Evolutionary conservation across 345 rosid species (phyloP).

Genomic region (Brassica cretica): DNA sequence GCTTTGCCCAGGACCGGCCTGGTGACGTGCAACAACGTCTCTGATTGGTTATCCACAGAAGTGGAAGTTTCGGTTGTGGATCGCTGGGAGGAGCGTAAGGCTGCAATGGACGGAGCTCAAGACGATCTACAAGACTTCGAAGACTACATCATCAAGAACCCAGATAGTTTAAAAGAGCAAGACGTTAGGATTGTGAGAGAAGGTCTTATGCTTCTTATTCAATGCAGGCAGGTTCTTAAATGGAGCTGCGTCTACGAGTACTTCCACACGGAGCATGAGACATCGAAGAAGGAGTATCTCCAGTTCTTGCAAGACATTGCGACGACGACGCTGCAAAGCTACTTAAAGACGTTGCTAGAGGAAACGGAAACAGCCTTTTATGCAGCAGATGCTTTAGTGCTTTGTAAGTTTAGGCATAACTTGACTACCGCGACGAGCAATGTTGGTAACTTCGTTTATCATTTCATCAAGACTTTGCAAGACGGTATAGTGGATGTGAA

Average conservation of each 20-base stretch:
- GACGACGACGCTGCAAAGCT: neutral
- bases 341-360: neutral
- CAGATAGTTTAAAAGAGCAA: neutral
- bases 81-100: neutral
- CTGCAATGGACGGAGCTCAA: neutral
- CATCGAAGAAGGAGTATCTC: slow-evolving; percentile 22
- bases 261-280: slow-evolving; percentile 2
- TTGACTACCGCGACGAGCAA: neutral
- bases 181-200: neutral
- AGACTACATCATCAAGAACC: neutral
- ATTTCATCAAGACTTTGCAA: slow-evolving; percentile 19
- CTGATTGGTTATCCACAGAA: slow-evolving; percentile 23
- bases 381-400: neutral
- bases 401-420: neutral
- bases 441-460: slow-evolving; percentile 24
- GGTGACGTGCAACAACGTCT: slow-evolving; percentile 36
- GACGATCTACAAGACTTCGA: slow-evolving; percentile 7
- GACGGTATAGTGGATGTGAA: slow-evolving; percentile 22
- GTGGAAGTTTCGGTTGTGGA: neutral
- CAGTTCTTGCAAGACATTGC: neutral
- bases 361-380: neutral
- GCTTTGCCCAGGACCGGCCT: too few species aligned
- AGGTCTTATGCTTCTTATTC: slow-evolving; percentile 22
- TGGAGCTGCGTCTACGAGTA: slow-evolving; percentile 31
- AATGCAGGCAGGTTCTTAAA: slow-evolving; percentile 23